Evolutionary conservation across 257 asterid genomes (phyloP).

Genomic region (Capsicum rhomboideum): DNA sequence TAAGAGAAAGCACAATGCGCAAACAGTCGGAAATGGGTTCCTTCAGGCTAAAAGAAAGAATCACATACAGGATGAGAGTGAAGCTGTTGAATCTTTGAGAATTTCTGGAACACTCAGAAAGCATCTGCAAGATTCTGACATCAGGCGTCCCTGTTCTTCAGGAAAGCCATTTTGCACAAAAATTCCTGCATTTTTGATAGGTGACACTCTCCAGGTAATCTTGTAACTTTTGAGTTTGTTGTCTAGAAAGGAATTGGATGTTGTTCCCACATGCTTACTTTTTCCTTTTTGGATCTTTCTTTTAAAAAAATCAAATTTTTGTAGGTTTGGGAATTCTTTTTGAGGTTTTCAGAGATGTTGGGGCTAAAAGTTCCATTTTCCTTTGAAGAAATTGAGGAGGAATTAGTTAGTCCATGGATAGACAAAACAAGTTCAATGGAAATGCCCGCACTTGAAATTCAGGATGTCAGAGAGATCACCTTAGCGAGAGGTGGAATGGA

Average conservation of each 20-base stretch:
- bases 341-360: constrained; percentile 69
- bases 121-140: constrained; percentile 22
- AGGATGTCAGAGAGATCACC: constrained; percentile 21
- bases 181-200: constrained; percentile 71
- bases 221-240: background rate
- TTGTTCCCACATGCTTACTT: constrained; percentile 16
- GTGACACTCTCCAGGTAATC: constrained; percentile 84
- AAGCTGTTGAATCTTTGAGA: constrained; percentile 25
- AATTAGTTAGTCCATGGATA: constrained; percentile 66
- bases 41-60: constrained; percentile 56
- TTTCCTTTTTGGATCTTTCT: constrained; percentile 1
- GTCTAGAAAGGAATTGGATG: background rate
- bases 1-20: constrained; percentile 41
- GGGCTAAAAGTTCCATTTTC: constrained; percentile 63
- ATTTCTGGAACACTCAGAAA: constrained; percentile 27
- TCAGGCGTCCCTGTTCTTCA: constrained; percentile 57
- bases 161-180: constrained; percentile 63
- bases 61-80: constrained; percentile 16
- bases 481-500: constrained; percentile 21
- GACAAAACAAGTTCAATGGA: constrained; percentile 32
- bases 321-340: constrained; percentile 81
- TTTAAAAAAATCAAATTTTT: constrained; percentile 3
- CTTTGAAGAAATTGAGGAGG: constrained; percentile 70
- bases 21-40: constrained; percentile 75
- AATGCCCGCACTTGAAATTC: constrained; percentile 21